Conservation (phyloP, 805 yeast genomes). For the Candida vaughaniae region DNA sequence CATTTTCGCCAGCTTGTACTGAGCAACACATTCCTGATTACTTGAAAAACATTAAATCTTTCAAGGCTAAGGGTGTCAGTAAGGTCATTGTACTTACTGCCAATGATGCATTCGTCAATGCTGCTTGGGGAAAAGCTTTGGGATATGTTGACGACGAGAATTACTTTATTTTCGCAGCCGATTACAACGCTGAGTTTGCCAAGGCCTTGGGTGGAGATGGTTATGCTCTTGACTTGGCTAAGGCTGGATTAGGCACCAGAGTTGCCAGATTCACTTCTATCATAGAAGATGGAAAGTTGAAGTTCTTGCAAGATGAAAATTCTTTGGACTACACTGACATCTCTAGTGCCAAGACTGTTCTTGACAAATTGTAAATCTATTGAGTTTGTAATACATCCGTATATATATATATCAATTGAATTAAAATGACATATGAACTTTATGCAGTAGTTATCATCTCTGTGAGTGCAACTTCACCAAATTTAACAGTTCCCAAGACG, state of each 20-base stretch:
- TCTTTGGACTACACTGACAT: slow-evolving; percentile 23
- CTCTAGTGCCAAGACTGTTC: slow-evolving; percentile 24
- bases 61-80: slow-evolving; percentile 38
- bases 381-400: too few species aligned
- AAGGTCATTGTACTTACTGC: slow-evolving; percentile 37
- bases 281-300: slow-evolving; percentile 49
- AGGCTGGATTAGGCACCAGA: slow-evolving; percentile 39
- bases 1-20: slow-evolving; percentile 66
- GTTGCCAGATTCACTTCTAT: slow-evolving; percentile 66
- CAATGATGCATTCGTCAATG: slow-evolving; percentile 42
- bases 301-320: slow-evolving; percentile 29
- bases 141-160: slow-evolving; percentile 36
- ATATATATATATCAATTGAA: neutral
- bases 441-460: too few species aligned
- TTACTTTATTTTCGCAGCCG: slow-evolving; percentile 40
- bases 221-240: slow-evolving; percentile 44
- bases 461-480: too few species aligned
- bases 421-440: too few species aligned
- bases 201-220: slow-evolving; percentile 60
- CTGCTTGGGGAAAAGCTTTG: slow-evolving; percentile 48
- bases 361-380: slow-evolving; percentile 20
- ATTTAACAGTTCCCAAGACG: too few species aligned
- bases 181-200: slow-evolving; percentile 35
- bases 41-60: slow-evolving; percentile 43
- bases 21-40: slow-evolving; percentile 41